Evolutionary conservation across 495 filamentous ascomycete genomes (phyloP).

Genomic region (Rostrohypoxylon terebratum): DNA sequence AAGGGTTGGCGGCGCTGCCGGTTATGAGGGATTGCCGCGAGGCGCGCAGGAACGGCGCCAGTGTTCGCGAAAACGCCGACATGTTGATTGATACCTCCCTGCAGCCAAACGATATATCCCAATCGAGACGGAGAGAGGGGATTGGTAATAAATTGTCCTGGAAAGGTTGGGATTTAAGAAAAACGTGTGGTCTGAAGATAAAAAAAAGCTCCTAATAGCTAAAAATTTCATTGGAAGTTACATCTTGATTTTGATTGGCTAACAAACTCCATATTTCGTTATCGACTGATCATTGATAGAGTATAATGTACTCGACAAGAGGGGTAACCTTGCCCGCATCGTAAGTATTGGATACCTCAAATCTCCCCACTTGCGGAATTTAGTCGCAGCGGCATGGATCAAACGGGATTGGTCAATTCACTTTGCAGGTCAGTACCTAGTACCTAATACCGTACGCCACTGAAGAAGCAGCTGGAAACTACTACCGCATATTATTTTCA

Average conservation of each 20-base stretch:
- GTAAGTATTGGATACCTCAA: conserved; percentile 12
- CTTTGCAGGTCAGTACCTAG: not conserved
- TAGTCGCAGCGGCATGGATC: conserved; percentile 10
- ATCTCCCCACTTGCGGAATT: conserved; percentile 14
- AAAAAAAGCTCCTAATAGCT: conserved; percentile 44
- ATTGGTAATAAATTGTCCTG: conserved; percentile 24
- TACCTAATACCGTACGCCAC: too few species aligned
- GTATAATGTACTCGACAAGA: conserved; percentile 21
- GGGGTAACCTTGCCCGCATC: not conserved
- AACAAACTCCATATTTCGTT: conserved; percentile 13
- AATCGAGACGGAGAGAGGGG: conserved; percentile 46
- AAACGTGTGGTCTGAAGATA: conserved; percentile 15
- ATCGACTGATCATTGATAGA: conserved; percentile 12
- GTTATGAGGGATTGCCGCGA: conserved; percentile 72
- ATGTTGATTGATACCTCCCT: conserved; percentile 61
- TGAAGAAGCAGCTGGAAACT: not conserved
- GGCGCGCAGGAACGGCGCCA: conserved; percentile 76
- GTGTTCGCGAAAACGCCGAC: conserved; percentile 72
- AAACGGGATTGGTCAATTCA: conserved; percentile 22
- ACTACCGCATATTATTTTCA: not conserved
- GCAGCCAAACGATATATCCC: conserved; percentile 44
- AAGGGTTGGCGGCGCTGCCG: conserved; percentile 70
- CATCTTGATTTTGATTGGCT: conserved; percentile 17
- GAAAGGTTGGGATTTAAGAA: not conserved
- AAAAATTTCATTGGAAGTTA: conserved; percentile 48